phyloP scores from a whole-genome alignment of 805 yeast genomes.

The Starmerella apis region DNA sequence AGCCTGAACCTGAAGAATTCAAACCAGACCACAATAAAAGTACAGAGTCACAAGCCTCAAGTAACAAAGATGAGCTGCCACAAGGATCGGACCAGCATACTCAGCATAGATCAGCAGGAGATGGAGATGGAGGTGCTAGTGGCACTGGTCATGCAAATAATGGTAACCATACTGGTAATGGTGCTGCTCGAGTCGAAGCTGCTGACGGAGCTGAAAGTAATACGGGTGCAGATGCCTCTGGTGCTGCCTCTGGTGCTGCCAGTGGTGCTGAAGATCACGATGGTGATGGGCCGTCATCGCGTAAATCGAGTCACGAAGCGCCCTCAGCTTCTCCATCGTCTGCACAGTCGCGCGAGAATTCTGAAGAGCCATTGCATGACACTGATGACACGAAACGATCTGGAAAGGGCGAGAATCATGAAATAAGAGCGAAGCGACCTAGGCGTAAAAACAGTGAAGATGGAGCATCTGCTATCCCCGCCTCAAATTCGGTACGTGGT shows the following conservation, averaged over 20 bases:
- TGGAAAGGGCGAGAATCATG: background rate
- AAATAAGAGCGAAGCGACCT: background rate
- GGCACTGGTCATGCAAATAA: too few species aligned
- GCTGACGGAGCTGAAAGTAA: too few species aligned
- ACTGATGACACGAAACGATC: background rate
- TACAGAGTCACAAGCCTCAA: background rate
- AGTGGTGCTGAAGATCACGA: too few species aligned
- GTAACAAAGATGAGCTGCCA: background rate
- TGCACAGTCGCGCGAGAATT: background rate
- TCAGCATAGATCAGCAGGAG: background rate
- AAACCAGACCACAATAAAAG: background rate
- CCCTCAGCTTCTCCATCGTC: background rate
- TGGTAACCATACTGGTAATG: too few species aligned
- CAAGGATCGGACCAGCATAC: background rate
- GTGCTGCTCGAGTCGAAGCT: too few species aligned
- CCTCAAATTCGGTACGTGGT: conserved; percentile 3
- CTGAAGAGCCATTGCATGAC: background rate
- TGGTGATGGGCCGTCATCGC: too few species aligned
- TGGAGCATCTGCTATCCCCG: background rate
- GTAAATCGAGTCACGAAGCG: background rate
- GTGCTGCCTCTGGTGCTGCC: too few species aligned
- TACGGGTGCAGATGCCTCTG: too few species aligned
- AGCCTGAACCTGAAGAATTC: background rate
- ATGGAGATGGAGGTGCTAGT: background rate
- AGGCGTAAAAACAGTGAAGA: conserved; percentile 8